Evolutionary conservation across 2,329 filamentous ascomycete species (phyloP), one percentile per base, ranked within the genome.

Genomic region (Arachnopeziza araneosa): DNA sequence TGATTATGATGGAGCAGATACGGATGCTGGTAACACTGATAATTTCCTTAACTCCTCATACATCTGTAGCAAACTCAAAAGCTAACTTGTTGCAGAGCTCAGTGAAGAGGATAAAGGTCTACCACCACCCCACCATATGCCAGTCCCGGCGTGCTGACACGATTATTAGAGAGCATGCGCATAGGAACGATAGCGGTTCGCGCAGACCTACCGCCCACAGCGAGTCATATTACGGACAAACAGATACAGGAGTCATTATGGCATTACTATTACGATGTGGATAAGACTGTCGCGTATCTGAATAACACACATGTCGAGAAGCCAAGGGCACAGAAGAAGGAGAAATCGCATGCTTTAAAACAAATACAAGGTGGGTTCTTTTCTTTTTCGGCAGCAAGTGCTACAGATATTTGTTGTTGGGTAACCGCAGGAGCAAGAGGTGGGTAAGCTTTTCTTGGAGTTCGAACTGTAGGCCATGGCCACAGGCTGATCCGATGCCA

Each of bases 221-320:
- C 76, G 24, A 66, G 63, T n/a, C 52, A 74, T 70, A 77, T 83
- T n/a, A 80, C 83, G 5, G 83, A 88, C 61, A 77, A 79, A 48
- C 88, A 96, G 71, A 93, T 97, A 63, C 86, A 96, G 72, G 93
- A 98, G 63, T 84, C 93, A 0, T 76, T 99, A 19, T 98, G 92
- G 91, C 86, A 99, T 75, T 97, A 97, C 75, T 98, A 93, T 74
- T 98, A 93, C 72, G 93, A 99, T 69, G 80, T 96, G 30, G 88
- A 86, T 60, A 96, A 96, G 75, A 86, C 91, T 0, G 88, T 96
- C 48, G 80, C 83, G 59, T 97, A 96, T 71, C 75, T 99, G 60
- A 83, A 86, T 64, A 89, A 86, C 80, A 86, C 67, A 55, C 57
- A 67, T 54, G 64, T 63, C 10, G 66, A 64, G 26, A 72, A 69